Conservation (phyloP, 2,329 filamentous ascomycete genomes). For the Epichloe amarillans region DNA sequence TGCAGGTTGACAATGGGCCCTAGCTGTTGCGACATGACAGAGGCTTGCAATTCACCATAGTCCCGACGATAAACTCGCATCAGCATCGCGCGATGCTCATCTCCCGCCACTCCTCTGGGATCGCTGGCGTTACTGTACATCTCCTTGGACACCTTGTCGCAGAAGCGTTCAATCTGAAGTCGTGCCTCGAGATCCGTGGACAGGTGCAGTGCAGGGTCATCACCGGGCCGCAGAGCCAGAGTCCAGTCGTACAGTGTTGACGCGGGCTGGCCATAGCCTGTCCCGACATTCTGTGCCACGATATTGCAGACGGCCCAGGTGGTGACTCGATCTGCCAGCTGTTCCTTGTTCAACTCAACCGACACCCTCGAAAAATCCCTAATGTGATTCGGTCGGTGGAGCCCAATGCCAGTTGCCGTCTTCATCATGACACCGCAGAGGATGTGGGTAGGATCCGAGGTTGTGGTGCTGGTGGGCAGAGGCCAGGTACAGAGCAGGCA, state of each 20-base stretch:
- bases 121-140: conserved; percentile 70
- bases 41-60: conserved; percentile 48
- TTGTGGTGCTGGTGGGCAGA: conserved; percentile 67
- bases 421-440: conserved; percentile 78
- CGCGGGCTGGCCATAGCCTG: conserved; percentile 69
- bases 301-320: conserved; percentile 83
- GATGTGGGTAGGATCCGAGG: conserved; percentile 70
- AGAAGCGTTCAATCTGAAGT: conserved; percentile 60
- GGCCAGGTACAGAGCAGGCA: conserved; percentile 74
- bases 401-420: conserved; percentile 68
- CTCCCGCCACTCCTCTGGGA: conserved; percentile 53
- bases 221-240: conserved; percentile 45
- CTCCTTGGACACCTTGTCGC: conserved; percentile 64
- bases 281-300: conserved; percentile 69
- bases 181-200: conserved; percentile 51
- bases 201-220: conserved; percentile 45
- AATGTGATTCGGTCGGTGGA: conserved; percentile 69
- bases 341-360: conserved; percentile 63
- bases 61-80: conserved; percentile 54
- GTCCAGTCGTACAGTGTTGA: conserved; percentile 69
- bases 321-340: conserved; percentile 62
- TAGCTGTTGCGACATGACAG: conserved; percentile 43
- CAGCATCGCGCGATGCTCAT: conserved; percentile 52
- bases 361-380: conserved; percentile 71
- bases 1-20: conserved; percentile 51